Evolutionary conservation across 768 basidiomycete species (phyloP), one percentile per base, ranked within the genome.

Genomic region (Neoboletus subvelutipes): DNA sequence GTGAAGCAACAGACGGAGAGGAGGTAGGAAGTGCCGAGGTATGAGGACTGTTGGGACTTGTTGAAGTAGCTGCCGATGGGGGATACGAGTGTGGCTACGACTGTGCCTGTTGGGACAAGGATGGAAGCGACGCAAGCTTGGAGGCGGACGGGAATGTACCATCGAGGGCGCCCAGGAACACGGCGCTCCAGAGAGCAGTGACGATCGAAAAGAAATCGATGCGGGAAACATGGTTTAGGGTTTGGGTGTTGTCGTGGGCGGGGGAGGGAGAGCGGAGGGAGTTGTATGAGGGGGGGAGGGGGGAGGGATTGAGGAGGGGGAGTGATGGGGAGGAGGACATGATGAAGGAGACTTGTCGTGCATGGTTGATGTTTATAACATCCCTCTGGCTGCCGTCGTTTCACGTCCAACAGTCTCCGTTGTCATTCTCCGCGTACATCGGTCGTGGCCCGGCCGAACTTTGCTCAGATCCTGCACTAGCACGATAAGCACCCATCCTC

Each of bases 1-100:
- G 93, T 93, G 71, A 94, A 94, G 74, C 90, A 94, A 67, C 92
- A 94, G 40, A 94, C 84, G 52, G 90, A 92, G 45, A 94, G 78
- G 61, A 95, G 76, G 75, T 94, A 94, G 13, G 91, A 82, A 13
- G 92, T 93, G 33, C 91, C 94, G 56, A 97, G 86, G 72, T 95
- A 94, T 1, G 90, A 90, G 15, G 91, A 82, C 61, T 89, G 84
- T 66, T 87, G 84, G 36, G 86, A 87, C 69, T 87, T 87, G 66
- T 85, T 78, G 74, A 92, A 94, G 67, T 89, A 81, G 67, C 88
- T 92, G 52, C 92, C 92, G 61, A 94, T 93, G 55, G 91, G 88
- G 41, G 87, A 83, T 56, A 92, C 75, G 49, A 94, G 80, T 2
- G 92, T 94, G 28, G 92, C 92, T 57, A 94, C 92, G 64, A 94